Evolutionary conservation across 345 rosid genomes (phyloP), one percentile per base, ranked within the genome.

Genomic region (Lepidium didymum): DNA sequence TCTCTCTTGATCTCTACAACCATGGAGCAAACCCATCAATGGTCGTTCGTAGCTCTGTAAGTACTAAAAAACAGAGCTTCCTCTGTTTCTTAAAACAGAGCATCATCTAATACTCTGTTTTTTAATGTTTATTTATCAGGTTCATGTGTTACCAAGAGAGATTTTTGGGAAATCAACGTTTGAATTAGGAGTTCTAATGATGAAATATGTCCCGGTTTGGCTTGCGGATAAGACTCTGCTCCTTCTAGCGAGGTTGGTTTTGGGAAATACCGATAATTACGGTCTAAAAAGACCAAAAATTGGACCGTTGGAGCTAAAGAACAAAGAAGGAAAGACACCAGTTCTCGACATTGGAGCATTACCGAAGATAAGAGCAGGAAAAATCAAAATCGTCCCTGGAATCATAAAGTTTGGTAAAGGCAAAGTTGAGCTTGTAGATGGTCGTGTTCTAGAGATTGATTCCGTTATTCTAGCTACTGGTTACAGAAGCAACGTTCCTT

Each of bases 61-160:
- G 96, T 79, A 41, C 14, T 55, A 10, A 4, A 4, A 70, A 8
- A 21, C 45, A 31, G 49, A 58, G 42, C 40, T 47, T 49, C 13
- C 62, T 42, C 42, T 55, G 52, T 36, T 64, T 49, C 10, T 14
- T 0, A 51, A 50, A 49, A 71, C 68, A 41, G 75, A 44, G 31
- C 13, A 8, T 10, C 13, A 11, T 31, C 42, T 70, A 1, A 63
- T 46, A 57, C 67, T 64, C 61, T 38, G 34, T 62, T 38, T 40
- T 14, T 11, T 35, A 0, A 2, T 18, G 6, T 18, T 46, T n/a
- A n/a, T n/a, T 6, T 1, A 33, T 51, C 81, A 90, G 97, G 90
- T 91, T 66, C 96, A 91, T 72, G 96, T 89, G n/a, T 76, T 91
- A 61, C 97, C 97, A 5, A 85, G 96, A 71, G 94, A 87, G 80